Conservation (phyloP, 2,329 filamentous ascomycete species). For the Calonectria naviculata region DNA sequence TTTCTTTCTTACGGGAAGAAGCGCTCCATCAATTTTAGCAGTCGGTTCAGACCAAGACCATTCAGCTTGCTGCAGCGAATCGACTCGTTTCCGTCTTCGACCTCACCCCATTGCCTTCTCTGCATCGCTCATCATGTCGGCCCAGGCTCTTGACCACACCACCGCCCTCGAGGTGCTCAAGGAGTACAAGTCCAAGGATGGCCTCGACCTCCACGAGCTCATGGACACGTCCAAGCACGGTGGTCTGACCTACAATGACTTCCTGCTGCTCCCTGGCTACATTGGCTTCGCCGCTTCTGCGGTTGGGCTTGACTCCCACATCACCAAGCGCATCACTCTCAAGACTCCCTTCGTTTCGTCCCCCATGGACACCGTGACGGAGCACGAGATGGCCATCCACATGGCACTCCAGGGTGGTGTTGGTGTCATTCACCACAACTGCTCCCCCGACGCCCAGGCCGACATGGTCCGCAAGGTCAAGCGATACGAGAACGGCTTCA, state of each 20-base stretch:
- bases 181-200: conserved; percentile 85
- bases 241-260: conserved; percentile 98
- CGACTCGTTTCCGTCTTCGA: conserved; percentile 53
- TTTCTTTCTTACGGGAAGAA: conserved; percentile 66
- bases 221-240: conserved; percentile 93
- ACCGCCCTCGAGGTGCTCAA: conserved; percentile 84
- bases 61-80: conserved; percentile 44
- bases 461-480: conserved; percentile 99
- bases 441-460: conserved; percentile 95
- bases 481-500: conserved; percentile 99
- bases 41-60: conserved; percentile 45
- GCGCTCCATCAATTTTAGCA: conserved; percentile 55
- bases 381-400: conserved; percentile 99
- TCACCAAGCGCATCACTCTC: conserved; percentile 94
- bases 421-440: conserved; percentile 99
- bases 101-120: conserved; percentile 51
- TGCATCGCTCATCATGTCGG: conserved; percentile 70
- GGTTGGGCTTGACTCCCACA: conserved; percentile 87
- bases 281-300: conserved; percentile 96
- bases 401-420: conserved; percentile 90
- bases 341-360: conserved; percentile 98
- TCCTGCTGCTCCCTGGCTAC: conserved; percentile 95
- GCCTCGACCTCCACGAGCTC: conserved; percentile 86
- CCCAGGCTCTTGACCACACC: conserved; percentile 76
- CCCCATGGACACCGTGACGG: conserved; percentile 99